Conservation (phyloP, 805 yeast genomes). For the Candida andamanensis region DNA sequence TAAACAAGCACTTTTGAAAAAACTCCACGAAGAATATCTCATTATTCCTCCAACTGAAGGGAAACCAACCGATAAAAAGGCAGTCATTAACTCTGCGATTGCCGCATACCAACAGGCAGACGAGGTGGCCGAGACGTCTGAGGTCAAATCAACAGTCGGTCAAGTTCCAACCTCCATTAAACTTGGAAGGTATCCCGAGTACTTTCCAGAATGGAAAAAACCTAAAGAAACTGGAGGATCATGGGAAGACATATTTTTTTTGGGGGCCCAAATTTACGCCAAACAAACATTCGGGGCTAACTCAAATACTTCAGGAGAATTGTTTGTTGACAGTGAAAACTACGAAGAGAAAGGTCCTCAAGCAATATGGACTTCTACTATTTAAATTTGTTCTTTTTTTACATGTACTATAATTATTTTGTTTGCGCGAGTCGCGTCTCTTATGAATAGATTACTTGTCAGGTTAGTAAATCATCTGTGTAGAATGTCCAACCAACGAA, state of each 20-base stretch:
- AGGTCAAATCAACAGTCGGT: conserved; percentile 26
- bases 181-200: conserved; percentile 73
- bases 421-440: no score
- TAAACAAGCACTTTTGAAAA: conserved; percentile 58
- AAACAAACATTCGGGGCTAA: conserved; percentile 73
- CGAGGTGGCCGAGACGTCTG: conserved; percentile 21
- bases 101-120: conserved; percentile 41
- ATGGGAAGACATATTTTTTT: conserved; percentile 65
- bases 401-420: no score
- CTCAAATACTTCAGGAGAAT: conserved; percentile 49
- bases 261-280: conserved; percentile 85
- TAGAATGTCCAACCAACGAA: conserved; percentile 30
- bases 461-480: no score
- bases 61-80: conserved; percentile 16
- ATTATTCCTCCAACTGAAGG: conserved; percentile 30
- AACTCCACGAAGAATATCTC: conserved; percentile 53
- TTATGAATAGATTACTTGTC: no score
- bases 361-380: conserved; percentile 64
- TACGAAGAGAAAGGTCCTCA: conserved; percentile 80
- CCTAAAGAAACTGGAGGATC: conserved; percentile 50
- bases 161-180: conserved; percentile 82
- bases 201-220: conserved; percentile 89
- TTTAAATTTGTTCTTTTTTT: conserved; percentile 1
- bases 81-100: conserved; percentile 34
- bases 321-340: conserved; percentile 62